Conservation (phyloP, 768 basidiomycete genomes). For the Leccinum longicurvipes region DNA sequence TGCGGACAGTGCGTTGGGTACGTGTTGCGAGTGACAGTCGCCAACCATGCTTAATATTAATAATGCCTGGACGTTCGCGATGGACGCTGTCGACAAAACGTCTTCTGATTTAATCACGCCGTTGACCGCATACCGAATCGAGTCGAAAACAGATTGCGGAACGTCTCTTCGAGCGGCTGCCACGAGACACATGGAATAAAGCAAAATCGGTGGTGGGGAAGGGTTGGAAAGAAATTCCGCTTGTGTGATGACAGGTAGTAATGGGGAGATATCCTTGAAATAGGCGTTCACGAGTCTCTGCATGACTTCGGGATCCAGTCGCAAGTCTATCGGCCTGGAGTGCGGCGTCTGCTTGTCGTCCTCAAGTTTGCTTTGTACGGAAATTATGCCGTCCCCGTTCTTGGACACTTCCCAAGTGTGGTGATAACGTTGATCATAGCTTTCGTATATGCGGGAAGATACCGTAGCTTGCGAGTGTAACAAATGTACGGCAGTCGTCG, state of each 20-base stretch:
- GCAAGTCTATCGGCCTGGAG: conserved; percentile 65
- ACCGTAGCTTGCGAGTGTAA: conserved; percentile 88
- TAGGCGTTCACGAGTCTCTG: conserved; percentile 87
- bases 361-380: conserved; percentile 60
- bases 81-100: conserved; percentile 80
- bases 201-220: conserved; percentile 73
- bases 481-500: conserved; percentile 82
- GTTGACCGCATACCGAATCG: conserved; percentile 85
- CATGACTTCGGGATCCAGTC: conserved; percentile 73
- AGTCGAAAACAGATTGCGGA: conserved; percentile 83
- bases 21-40: conserved; percentile 88
- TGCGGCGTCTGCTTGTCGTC: conserved; percentile 54
- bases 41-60: conserved; percentile 84
- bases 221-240: conserved; percentile 79
- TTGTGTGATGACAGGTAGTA: conserved; percentile 85
- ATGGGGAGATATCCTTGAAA: conserved; percentile 84
- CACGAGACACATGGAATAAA: conserved; percentile 93
- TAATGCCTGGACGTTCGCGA: conserved; percentile 85
- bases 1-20: conserved; percentile 81
- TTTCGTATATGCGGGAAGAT: conserved; percentile 80
- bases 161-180: conserved; percentile 84
- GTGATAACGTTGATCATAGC: conserved; percentile 84
- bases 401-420: conserved; percentile 85
- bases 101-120: conserved; percentile 85
- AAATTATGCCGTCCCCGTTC: conserved; percentile 84